A percentile compares a stretch with the other conserved stretches of the same genome.
Conservation (phyloP, 2,329 filamentous ascomycete species). For the Venturia carpophila region DNA sequence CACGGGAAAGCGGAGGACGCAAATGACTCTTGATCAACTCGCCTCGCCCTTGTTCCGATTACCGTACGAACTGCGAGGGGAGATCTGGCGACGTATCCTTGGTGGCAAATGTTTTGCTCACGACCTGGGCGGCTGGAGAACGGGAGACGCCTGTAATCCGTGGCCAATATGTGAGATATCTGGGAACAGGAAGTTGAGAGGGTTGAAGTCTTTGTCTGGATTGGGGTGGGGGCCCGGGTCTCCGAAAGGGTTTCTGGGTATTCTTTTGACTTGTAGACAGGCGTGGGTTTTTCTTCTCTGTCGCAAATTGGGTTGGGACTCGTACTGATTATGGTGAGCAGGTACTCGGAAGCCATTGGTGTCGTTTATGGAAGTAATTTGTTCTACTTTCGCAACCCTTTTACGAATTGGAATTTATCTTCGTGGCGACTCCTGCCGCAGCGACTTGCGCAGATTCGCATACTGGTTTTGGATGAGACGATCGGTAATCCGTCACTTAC, state of each 20-base stretch:
- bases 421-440: slow-evolving; percentile 10
- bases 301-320: no score
- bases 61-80: slow-evolving; percentile 5
- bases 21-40: slow-evolving; percentile 5
- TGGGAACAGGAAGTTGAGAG: slow-evolving; percentile 2
- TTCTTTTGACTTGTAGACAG: slow-evolving; percentile 12
- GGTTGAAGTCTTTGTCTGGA: neutral
- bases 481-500: slow-evolving; percentile 13
- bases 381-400: slow-evolving; percentile 16
- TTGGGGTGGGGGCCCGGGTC: neutral
- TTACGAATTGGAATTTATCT: slow-evolving; percentile 14
- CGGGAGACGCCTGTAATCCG: neutral
- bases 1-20: neutral
- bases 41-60: neutral
- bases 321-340: neutral
- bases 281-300: neutral
- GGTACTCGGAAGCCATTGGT: slow-evolving; percentile 14
- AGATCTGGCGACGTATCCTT: slow-evolving; percentile 12
- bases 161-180: slow-evolving; percentile 11
- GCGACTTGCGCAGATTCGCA: slow-evolving; percentile 6
- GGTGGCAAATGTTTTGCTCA: slow-evolving; percentile 13
- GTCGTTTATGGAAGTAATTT: slow-evolving; percentile 4
- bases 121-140: neutral
- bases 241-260: neutral
- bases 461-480: slow-evolving; percentile 16